Evolutionary conservation across 140 eudicot genomes (phyloP), one percentile per base, ranked within the genome.

Genomic region (Ambrosia hybrid): DNA sequence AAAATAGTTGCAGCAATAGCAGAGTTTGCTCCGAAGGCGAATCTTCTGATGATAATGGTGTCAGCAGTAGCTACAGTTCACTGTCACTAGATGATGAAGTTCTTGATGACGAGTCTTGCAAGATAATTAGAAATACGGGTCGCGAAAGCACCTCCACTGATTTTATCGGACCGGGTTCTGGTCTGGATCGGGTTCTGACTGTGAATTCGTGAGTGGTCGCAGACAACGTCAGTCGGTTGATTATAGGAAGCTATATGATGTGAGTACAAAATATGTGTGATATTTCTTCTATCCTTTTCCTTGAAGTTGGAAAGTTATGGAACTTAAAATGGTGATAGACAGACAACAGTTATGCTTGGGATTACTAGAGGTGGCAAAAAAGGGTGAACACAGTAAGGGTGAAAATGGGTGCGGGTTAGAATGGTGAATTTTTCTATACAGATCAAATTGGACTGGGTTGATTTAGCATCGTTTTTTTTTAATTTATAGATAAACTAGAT

Each of bases 151-250:
- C 59, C 66, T 71, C 81, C 34, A 15, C 63, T 57, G 73, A 72
- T 16, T 56, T 78, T 11, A 34, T 71, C 8, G 73, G 77, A 14
- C 61, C 9, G 56, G 82, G 55, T 72, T 63, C 65, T 55, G 95
- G 83, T 63, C 84, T 34, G 83, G 83, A 75, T 93, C 81, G 9
- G 71, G 80, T 73, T 76, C 82, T 26, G 90, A 85, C 82, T 73
- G 83, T 79, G 97, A 88, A 69, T 75, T 83, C n/a, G 41, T 83
- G 33, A 79, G 80, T 78, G 91, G 91, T 68, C 96, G 89, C 56
- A 79, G 99, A 76, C 88, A 83, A 76, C 87, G 97, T 62, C 79
- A 49, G 57, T 65, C 89, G 1, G 99, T 94, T 56, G 96, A 94
- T 70, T 94, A 94, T 68, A 80, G 81, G 72, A 84, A 88, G 82